Evolutionary conservation across 768 basidiomycete genomes (phyloP).

Genomic region (Boletus rufocinnamomeus): DNA sequence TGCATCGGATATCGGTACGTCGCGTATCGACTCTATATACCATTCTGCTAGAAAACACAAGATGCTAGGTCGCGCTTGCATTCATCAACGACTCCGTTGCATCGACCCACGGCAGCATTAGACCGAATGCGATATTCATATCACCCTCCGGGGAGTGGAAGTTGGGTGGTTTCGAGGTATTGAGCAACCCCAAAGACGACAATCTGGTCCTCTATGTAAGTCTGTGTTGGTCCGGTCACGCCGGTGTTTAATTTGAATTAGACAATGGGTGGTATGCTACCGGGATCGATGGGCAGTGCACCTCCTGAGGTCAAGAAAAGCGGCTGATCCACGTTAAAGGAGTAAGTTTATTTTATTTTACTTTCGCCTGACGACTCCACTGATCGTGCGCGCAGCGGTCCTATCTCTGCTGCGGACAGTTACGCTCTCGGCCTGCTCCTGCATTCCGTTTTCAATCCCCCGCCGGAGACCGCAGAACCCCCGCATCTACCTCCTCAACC

Average conservation of each 20-base stretch:
- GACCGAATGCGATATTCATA: constrained; percentile 79
- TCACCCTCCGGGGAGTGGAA: constrained; percentile 97
- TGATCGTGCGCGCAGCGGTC: constrained; percentile 36
- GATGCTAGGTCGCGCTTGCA: constrained; percentile 72
- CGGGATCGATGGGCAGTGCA: constrained; percentile 59
- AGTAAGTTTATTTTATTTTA: constrained; percentile 48
- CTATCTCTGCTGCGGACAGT: constrained; percentile 72
- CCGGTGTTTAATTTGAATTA: constrained; percentile 33
- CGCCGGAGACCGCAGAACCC: constrained; percentile 64
- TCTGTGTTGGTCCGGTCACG: constrained; percentile 5
- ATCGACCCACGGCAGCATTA: constrained; percentile 82
- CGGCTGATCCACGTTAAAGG: constrained; percentile 83
- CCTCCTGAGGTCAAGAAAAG: constrained; percentile 87
- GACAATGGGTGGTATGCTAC: constrained; percentile 68
- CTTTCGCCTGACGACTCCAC: neutral
- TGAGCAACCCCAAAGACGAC: constrained; percentile 83
- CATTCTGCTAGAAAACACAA: neutral
- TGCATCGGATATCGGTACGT: constrained; percentile 84
- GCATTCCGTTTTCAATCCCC: constrained; percentile 84
- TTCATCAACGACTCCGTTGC: constrained; percentile 86
- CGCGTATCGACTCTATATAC: neutral
- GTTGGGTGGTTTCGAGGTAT: constrained; percentile 89
- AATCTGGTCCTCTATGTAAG: constrained; percentile 79
- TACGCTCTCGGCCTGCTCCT: constrained; percentile 89
- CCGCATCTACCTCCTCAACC: constrained; percentile 79